Evolutionary conservation across 2,329 filamentous ascomycete genomes (phyloP).

Genomic region (Ophiostoma montium): DNA sequence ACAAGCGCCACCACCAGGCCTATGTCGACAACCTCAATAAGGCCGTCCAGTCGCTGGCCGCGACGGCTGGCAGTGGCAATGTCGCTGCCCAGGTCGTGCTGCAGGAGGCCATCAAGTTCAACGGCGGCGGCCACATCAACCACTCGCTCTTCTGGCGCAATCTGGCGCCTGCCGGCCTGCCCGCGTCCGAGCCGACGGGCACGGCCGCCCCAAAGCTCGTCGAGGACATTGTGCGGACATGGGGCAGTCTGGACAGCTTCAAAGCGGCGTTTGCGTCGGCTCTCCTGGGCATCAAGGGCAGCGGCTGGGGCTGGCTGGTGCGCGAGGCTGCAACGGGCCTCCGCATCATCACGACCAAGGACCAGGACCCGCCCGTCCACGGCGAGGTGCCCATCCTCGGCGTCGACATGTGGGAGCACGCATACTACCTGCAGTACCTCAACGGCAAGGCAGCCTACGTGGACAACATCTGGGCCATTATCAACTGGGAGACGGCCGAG

Average conservation of each 20-base stretch:
- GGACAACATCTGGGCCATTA: slow-evolving; percentile 62
- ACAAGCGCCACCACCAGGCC: slow-evolving; percentile 87
- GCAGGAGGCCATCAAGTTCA: slow-evolving; percentile 51
- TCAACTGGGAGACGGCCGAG: slow-evolving; percentile 64
- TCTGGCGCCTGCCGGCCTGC: slow-evolving; percentile 46
- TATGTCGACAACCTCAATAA: slow-evolving; percentile 85
- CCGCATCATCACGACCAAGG: slow-evolving; percentile 67
- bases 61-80: slow-evolving; percentile 38
- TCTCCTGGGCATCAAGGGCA: slow-evolving; percentile 62
- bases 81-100: slow-evolving; percentile 46
- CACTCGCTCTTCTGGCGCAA: slow-evolving; percentile 59
- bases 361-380: slow-evolving; percentile 62
- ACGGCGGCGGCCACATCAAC: slow-evolving; percentile 54
- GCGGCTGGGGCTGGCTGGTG: slow-evolving; percentile 80
- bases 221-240: slow-evolving; percentile 48
- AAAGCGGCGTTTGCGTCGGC: slow-evolving; percentile 49
- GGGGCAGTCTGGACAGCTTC: slow-evolving; percentile 55
- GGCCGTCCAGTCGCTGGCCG: slow-evolving; percentile 55
- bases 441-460: slow-evolving; percentile 65
- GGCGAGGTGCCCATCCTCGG: slow-evolving; percentile 58
- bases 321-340: slow-evolving; percentile 45
- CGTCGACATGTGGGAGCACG: slow-evolving; percentile 89
- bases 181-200: slow-evolving; percentile 35
- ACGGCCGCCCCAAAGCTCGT: slow-evolving; percentile 26
- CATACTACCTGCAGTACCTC: slow-evolving; percentile 66